Conservation (phyloP, 1,139 yeast genomes). For the Arxiozyma bovina region DNA sequence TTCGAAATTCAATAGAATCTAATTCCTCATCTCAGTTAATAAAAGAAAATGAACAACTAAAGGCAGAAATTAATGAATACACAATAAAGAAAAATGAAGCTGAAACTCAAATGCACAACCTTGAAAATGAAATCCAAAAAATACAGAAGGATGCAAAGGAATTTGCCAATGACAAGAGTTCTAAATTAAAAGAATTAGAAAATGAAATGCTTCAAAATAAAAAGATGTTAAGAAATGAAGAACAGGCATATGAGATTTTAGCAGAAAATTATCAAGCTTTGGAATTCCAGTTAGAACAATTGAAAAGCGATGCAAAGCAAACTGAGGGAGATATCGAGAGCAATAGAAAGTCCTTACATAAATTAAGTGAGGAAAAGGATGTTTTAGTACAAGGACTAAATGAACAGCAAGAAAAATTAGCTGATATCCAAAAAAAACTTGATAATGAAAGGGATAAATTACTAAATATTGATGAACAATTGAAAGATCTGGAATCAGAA, state of each 20-base stretch:
- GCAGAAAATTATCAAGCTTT: slow-evolving; percentile 53
- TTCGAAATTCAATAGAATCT: slow-evolving; percentile 50
- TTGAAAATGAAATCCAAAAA: slow-evolving; percentile 39
- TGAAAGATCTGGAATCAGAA: slow-evolving; percentile 51
- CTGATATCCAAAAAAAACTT: slow-evolving; percentile 27
- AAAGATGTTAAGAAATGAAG: slow-evolving; percentile 35
- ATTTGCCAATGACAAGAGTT: slow-evolving; percentile 69
- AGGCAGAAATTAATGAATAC: slow-evolving; percentile 43
- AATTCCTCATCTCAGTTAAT: slow-evolving; percentile 48
- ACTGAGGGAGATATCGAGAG: slow-evolving; percentile 38
- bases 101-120: slow-evolving; percentile 26
- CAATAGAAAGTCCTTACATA: slow-evolving; percentile 33
- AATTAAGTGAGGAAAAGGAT: slow-evolving; percentile 35
- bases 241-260: slow-evolving; percentile 37
- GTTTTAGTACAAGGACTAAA: slow-evolving; percentile 4
- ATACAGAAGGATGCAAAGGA: slow-evolving; percentile 78
- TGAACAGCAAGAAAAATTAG: slow-evolving; percentile 5
- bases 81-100: slow-evolving; percentile 35
- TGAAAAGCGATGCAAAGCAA: slow-evolving; percentile 45
- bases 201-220: slow-evolving; percentile 42
- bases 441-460: slow-evolving; percentile 50
- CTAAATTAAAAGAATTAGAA: slow-evolving; percentile 64
- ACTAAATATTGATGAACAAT: slow-evolving; percentile 69
- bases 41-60: slow-evolving; percentile 42
- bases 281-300: slow-evolving; percentile 66